A percentile compares a stretch with the other conserved stretches of the same genome.
Conservation (phyloP, 2,329 filamentous ascomycete genomes). For the Neofusicoccum laricinum region DNA sequence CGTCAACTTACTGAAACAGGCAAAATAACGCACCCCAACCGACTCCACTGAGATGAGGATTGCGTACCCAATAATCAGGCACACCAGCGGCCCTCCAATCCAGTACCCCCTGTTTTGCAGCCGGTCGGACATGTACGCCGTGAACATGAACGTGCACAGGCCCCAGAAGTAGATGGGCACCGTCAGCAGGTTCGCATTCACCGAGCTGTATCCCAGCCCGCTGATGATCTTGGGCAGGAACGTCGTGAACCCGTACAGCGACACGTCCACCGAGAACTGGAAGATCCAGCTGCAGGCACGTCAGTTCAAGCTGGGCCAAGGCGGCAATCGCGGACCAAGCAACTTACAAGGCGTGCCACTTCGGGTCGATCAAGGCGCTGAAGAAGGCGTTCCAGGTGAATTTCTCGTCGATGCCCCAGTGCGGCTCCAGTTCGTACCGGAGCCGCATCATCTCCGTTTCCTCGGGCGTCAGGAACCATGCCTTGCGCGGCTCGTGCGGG, state of each 20-base stretch:
- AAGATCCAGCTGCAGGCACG: constrained; percentile 1
- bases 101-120: background rate
- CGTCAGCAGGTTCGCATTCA: constrained; percentile 61
- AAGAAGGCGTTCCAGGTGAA: constrained; percentile 27
- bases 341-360: constrained; percentile 14
- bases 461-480: constrained; percentile 55
- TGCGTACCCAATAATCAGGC: constrained; percentile 14
- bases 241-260: constrained; percentile 45
- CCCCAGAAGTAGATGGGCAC: constrained; percentile 24
- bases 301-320: background rate
- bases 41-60: constrained; percentile 11
- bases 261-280: constrained; percentile 25
- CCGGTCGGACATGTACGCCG: constrained; percentile 11
- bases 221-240: constrained; percentile 61
- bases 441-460: constrained; percentile 27
- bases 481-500: constrained; percentile 58
- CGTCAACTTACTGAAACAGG: constrained; percentile 16
- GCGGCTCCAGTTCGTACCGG: constrained; percentile 10
- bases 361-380: constrained; percentile 24
- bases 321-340: background rate
- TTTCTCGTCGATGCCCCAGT: constrained; percentile 15
- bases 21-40: constrained; percentile 14
- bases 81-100: constrained; percentile 12
- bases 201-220: constrained; percentile 58
- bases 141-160: constrained; percentile 1